These are phyloP conservation scores for Ceratobasidium sp. DNA, from an alignment of 1,284 basidiomycete species.

Conservation along the genomic window DNA sequence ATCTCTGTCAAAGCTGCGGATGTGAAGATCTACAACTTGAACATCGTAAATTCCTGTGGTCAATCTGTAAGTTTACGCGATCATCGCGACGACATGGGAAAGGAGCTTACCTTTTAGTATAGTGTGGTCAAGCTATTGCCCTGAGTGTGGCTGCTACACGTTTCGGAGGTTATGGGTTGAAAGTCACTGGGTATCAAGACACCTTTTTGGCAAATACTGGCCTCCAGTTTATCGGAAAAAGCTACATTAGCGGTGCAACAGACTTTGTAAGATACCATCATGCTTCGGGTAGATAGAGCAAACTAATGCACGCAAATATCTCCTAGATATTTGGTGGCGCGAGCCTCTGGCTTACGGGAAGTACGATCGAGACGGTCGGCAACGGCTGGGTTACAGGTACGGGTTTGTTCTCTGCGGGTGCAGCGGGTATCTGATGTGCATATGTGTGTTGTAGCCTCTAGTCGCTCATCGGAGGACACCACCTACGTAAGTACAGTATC, in stretches of 20 bases:
- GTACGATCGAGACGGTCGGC: constrained; percentile 46
- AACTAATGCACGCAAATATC: constrained; percentile 2
- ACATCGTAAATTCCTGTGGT: constrained; percentile 33
- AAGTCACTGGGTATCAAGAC: constrained; percentile 49
- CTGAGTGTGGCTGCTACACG: constrained; percentile 47
- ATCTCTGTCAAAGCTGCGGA: constrained; percentile 28
- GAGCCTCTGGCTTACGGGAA: constrained; percentile 45
- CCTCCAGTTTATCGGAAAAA: constrained; percentile 47
- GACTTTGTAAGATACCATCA: constrained; percentile 47
- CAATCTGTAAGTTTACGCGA: background rate
- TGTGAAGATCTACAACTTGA: constrained; percentile 41
- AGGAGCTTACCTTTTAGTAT: background rate
- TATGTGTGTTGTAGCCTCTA: constrained; percentile 13
- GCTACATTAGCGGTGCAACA: no score
- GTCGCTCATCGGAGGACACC: constrained; percentile 46
- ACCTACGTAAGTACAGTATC: constrained; percentile 46
- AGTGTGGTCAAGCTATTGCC: constrained; percentile 49
- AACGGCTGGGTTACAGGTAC: constrained; percentile 48
- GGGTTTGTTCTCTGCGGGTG: background rate
- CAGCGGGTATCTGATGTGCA: background rate
- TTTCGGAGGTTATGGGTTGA: constrained; percentile 49
- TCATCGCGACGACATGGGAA: background rate
- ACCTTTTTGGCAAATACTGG: constrained; percentile 50
- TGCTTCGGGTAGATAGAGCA: background rate
- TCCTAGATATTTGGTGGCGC: constrained; percentile 33